These are phyloP conservation scores for Aureobasidium sp. DNA, from an alignment of 2,329 filamentous ascomycete species.

Conservation along the genomic window DNA sequence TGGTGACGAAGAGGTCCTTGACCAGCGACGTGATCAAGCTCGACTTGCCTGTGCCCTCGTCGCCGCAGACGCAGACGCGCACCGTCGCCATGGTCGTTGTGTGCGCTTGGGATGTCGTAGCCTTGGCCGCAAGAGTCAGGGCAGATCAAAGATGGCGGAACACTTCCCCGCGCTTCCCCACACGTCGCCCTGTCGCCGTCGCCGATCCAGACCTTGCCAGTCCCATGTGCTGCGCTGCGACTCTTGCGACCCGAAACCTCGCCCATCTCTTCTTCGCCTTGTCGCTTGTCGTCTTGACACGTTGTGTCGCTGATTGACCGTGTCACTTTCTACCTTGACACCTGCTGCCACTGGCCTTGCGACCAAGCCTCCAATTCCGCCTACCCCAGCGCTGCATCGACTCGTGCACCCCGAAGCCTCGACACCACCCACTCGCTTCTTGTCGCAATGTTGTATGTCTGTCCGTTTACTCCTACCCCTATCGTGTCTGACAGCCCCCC, in stretches of 20 bases:
- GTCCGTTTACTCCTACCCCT: too few species aligned
- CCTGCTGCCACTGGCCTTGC: not conserved
- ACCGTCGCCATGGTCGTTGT: conserved; percentile 43
- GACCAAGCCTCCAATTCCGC: not conserved
- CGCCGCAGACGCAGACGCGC: conserved; percentile 91
- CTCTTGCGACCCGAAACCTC: not conserved
- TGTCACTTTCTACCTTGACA: not conserved
- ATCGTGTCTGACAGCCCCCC: not conserved
- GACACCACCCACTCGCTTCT: not conserved
- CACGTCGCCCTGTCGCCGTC: not conserved
- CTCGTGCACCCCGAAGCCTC: not conserved
- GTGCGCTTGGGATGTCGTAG: too few species aligned
- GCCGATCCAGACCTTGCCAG: too few species aligned
- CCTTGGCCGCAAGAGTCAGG: not conserved
- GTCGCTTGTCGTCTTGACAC: not conserved
- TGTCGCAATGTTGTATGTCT: conserved; percentile 10
- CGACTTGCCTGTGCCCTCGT: conserved; percentile 91
- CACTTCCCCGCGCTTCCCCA: not conserved
- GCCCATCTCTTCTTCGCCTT: not conserved
- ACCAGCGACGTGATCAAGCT: conserved; percentile 76
- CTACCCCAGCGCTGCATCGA: not conserved
- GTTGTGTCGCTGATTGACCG: not conserved
- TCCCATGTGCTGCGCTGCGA: not conserved
- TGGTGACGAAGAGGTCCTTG: conserved; percentile 92
- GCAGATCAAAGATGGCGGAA: not conserved